These are phyloP conservation scores for Fusarium liriodendri DNA, from an alignment of 2,329 filamentous ascomycete species.

Conservation along the genomic window DNA sequence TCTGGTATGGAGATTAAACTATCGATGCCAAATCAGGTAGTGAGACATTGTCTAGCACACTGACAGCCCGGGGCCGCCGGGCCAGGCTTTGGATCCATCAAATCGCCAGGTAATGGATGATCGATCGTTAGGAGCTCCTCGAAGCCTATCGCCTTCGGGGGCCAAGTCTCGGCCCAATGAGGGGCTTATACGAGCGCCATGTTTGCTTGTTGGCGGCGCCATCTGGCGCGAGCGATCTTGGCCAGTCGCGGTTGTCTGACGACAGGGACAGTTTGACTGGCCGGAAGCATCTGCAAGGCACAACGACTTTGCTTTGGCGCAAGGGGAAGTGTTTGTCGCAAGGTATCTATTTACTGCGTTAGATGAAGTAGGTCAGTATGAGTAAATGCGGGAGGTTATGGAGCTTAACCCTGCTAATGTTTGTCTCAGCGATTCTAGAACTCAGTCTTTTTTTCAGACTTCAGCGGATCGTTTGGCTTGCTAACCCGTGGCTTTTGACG, in stretches of 20 bases:
- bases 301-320: neutral
- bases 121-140: neutral
- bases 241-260: neutral
- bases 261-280: neutral
- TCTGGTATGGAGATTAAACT: conserved; percentile 17
- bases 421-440: neutral
- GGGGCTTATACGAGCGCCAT: neutral
- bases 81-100: neutral
- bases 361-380: neutral
- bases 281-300: conserved; percentile 7
- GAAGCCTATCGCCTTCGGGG: conserved; percentile 5
- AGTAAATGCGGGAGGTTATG: neutral
- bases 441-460: neutral
- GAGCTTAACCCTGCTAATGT: neutral
- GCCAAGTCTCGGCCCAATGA: neutral
- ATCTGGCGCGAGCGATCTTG: neutral
- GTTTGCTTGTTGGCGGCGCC: neutral
- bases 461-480: neutral
- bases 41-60: neutral
- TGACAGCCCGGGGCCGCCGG: neutral
- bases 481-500: neutral
- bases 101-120: neutral
- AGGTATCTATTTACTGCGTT: neutral
- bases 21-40: neutral
- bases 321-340: neutral